Evolutionary conservation across 129 eudicot species (phyloP).

Genomic region (Flaveria linearis): DNA sequence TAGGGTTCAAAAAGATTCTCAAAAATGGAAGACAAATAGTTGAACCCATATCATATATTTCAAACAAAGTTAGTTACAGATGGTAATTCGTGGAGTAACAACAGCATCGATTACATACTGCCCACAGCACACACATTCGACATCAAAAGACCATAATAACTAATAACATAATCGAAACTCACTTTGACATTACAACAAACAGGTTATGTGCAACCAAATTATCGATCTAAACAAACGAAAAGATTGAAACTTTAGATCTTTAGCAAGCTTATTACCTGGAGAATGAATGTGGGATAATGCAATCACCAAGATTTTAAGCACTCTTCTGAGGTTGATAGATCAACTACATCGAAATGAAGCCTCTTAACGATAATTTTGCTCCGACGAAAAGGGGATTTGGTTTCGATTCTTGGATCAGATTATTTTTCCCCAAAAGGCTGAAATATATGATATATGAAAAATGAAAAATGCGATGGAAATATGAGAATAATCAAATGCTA

Average conservation of each 20-base stretch:
- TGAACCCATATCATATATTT: too few relatives aligned
- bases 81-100: too few relatives aligned
- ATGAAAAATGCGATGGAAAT: too few relatives aligned
- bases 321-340: neutral
- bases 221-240: neutral
- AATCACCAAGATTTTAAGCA: neutral
- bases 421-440: too few relatives aligned
- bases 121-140: neutral
- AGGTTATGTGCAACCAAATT: conserved; percentile 17
- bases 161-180: conserved; percentile 2
- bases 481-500: too few relatives aligned
- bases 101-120: too few relatives aligned
- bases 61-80: too few relatives aligned
- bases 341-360: neutral
- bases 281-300: conserved; percentile 11
- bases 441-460: neutral
- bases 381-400: conserved; percentile 1
- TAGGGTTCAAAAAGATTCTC: too few relatives aligned
- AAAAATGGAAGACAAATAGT: too few relatives aligned
- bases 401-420: neutral
- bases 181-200: conserved; percentile 35
- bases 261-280: conserved; percentile 19
- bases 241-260: conserved; percentile 5
- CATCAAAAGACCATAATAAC: conserved; percentile 7
- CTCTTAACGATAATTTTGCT: neutral